Evolutionary conservation across 192 early-diverging fungal genomes (phyloP).

Genomic region (Backusella macrospora): DNA sequence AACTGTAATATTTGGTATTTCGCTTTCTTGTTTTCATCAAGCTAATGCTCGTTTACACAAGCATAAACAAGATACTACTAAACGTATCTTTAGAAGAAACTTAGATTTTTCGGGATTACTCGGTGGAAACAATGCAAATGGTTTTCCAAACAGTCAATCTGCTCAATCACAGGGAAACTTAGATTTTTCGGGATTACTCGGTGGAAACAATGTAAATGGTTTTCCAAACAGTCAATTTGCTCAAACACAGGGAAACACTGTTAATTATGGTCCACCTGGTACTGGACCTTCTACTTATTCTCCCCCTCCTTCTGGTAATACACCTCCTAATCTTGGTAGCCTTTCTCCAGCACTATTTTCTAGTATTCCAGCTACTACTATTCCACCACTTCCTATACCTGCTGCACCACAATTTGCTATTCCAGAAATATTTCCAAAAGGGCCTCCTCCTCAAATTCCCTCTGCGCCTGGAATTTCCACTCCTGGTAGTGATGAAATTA

Average conservation of each 20-base stretch:
- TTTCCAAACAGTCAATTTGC: neutral
- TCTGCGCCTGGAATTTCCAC: neutral
- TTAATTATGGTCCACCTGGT: neutral
- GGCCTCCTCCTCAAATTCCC: neutral
- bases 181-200: neutral
- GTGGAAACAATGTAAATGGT: no score
- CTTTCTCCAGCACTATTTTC: neutral
- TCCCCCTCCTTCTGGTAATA: neutral
- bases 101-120: neutral
- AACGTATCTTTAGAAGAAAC: neutral
- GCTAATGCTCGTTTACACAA: neutral
- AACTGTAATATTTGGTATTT: neutral
- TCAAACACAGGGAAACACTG: neutral
- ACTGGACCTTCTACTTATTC: neutral
- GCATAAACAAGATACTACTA: neutral
- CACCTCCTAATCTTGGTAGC: neutral
- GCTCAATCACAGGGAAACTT: neutral
- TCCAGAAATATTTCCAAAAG: neutral
- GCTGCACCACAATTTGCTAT: neutral
- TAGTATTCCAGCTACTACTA: neutral
- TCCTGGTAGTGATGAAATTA: neutral
- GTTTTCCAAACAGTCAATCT: neutral
- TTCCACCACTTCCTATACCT: neutral
- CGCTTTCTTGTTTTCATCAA: neutral
- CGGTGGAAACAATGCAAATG: neutral